Evolutionary conservation across 75 land plant species (phyloP).

Genomic region (Sequoiadendron giganteum): DNA sequence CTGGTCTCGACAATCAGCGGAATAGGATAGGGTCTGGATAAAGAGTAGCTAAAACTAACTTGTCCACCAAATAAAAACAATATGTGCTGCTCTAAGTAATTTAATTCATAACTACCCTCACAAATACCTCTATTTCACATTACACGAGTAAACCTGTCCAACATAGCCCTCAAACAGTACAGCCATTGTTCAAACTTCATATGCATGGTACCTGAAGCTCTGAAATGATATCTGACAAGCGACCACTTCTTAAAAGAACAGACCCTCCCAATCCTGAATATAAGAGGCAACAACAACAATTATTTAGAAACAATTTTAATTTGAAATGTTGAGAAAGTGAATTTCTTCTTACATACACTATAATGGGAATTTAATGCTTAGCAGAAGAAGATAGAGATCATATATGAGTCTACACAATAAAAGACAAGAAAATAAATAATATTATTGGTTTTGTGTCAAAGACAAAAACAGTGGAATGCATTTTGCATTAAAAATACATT

Average conservation of each 20-base stretch:
- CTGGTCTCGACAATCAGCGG: not conserved
- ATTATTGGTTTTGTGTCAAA: not conserved
- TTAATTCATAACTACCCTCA: not conserved
- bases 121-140: not conserved
- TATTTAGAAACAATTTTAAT: not conserved
- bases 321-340: not conserved
- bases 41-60: not conserved
- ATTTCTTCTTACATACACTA: not conserved
- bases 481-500: too few relatives aligned
- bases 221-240: constrained; percentile 34
- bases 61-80: not conserved
- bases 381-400: not conserved
- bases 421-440: not conserved
- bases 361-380: not conserved
- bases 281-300: not conserved
- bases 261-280: constrained; percentile 43
- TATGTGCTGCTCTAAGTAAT: not conserved
- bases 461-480: not conserved
- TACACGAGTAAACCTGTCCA: not conserved
- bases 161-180: not conserved
- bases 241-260: constrained; percentile 37
- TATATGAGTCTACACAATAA: not conserved
- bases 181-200: not conserved
- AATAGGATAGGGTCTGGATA: not conserved
- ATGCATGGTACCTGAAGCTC: constrained; percentile 36